These are phyloP conservation scores for Paxillus involutus DNA, from an alignment of 768 basidiomycete genomes.

Conservation along the genomic window DNA sequence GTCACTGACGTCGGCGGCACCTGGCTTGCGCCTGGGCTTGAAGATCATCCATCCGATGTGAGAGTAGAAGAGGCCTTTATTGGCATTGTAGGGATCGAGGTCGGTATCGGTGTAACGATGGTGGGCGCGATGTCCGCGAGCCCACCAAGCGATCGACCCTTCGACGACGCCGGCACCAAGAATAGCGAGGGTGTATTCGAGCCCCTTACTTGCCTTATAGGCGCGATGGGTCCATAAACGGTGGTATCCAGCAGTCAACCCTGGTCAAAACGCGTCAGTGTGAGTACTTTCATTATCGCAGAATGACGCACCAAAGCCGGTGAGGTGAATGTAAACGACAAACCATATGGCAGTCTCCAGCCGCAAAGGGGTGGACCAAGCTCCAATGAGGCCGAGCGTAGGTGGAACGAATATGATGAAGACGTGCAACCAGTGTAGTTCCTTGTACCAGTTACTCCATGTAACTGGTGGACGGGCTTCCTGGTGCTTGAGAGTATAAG, in stretches of 20 bases:
- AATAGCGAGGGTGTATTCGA: conserved; percentile 81
- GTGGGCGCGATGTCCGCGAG: conserved; percentile 90
- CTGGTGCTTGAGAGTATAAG: conserved; percentile 59
- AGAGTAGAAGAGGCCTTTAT: conserved; percentile 79
- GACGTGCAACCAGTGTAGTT: conserved; percentile 72
- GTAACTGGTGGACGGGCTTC: conserved; percentile 63
- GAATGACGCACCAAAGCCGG: conserved; percentile 64
- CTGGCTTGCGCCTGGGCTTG: conserved; percentile 83
- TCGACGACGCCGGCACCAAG: conserved; percentile 88
- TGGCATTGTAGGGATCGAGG: conserved; percentile 89
- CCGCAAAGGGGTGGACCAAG: conserved; percentile 55
- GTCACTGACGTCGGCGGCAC: conserved; percentile 84
- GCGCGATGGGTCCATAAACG: conserved; percentile 92
- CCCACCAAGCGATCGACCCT: conserved; percentile 98
- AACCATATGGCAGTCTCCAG: conserved; percentile 66
- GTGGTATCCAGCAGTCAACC: conserved; percentile 90
- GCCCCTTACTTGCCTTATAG: conserved; percentile 82
- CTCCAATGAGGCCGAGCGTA: conserved; percentile 66
- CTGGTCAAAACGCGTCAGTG: conserved; percentile 17
- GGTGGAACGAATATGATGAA: conserved; percentile 69
- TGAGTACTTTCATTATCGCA: neutral
- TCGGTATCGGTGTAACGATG: conserved; percentile 95
- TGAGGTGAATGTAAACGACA: conserved; percentile 63
- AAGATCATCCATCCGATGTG: conserved; percentile 90
- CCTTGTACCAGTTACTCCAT: conserved; percentile 51